These are phyloP conservation scores for Sclerotinia minor DNA, from an alignment of 2,329 filamentous ascomycete genomes.

Conservation along the genomic window DNA sequence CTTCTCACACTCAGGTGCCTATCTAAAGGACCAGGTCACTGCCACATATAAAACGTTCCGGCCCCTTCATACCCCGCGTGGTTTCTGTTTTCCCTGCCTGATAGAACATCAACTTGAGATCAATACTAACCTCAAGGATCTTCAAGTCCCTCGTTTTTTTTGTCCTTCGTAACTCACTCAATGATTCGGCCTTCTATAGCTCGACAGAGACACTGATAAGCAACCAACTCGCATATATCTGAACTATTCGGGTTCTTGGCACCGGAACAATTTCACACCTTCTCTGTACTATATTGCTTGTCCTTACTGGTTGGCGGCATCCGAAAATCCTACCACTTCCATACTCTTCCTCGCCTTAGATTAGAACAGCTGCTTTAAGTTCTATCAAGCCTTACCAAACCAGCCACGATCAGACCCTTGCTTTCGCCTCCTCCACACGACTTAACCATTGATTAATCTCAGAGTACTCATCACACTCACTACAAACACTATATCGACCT, in stretches of 20 bases:
- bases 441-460: background rate
- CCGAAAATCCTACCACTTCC: background rate
- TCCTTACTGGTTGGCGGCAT: background rate
- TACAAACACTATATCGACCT: conserved; percentile 10
- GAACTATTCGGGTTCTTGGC: background rate
- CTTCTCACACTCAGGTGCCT: conserved; percentile 11
- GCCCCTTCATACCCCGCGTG: conserved; percentile 15
- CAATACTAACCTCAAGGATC: background rate
- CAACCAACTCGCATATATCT: background rate
- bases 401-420: conserved; percentile 22
- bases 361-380: conserved; percentile 11
- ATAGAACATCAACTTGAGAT: conserved; percentile 12
- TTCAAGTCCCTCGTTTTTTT: conserved; percentile 8
- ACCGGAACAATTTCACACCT: background rate
- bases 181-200: background rate
- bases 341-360: background rate
- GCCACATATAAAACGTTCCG: conserved; percentile 5
- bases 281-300: conserved; percentile 9
- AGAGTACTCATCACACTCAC: conserved; percentile 10
- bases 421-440: conserved; percentile 24
- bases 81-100: background rate
- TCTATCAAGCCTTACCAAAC: conserved; percentile 15
- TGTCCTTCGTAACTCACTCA: conserved; percentile 1
- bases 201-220: background rate
- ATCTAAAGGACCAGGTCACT: conserved; percentile 15